Evolutionary conservation across 2,329 filamentous ascomycete genomes (phyloP).

Genomic region (Zasmidium citrigriseum): DNA sequence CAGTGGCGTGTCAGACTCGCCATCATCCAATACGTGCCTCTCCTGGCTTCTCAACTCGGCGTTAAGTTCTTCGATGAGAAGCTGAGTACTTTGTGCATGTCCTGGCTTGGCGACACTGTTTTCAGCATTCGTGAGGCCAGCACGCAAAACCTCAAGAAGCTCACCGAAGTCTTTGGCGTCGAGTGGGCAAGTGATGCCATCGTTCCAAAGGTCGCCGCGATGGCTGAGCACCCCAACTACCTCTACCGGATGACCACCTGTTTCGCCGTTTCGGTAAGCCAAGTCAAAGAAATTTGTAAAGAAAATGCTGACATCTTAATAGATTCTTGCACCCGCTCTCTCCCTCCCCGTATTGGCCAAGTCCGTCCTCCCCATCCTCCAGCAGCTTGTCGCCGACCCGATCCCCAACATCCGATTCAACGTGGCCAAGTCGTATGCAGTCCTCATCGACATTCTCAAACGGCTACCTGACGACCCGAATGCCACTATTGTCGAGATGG

Average conservation of each 20-base stretch:
- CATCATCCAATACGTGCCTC: slow-evolving; percentile 98
- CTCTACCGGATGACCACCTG: slow-evolving; percentile 99
- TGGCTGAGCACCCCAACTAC: slow-evolving; percentile 98
- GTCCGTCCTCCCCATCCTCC: slow-evolving; percentile 92
- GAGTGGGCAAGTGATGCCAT: slow-evolving; percentile 97
- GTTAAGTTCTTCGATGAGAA: slow-evolving; percentile 99
- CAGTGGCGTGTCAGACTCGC: slow-evolving; percentile 97
- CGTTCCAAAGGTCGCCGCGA: slow-evolving; percentile 96
- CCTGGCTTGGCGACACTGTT: slow-evolving; percentile 96
- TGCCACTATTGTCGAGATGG: slow-evolving; percentile 73
- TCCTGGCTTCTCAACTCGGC: slow-evolving; percentile 91
- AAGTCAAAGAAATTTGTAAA: neutral
- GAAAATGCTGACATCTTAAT: slow-evolving; percentile 16
- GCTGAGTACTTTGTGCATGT: slow-evolving; percentile 93
- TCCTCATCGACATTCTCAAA: slow-evolving; percentile 88
- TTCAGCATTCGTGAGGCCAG: slow-evolving; percentile 98
- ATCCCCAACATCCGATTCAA: slow-evolving; percentile 99
- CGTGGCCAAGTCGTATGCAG: slow-evolving; percentile 94
- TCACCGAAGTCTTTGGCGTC: slow-evolving; percentile 97
- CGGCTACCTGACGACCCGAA: slow-evolving; percentile 79
- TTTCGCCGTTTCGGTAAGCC: slow-evolving; percentile 92
- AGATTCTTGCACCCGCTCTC: slow-evolving; percentile 93
- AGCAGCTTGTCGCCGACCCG: slow-evolving; percentile 88
- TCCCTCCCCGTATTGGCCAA: slow-evolving; percentile 90
- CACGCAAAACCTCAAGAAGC: slow-evolving; percentile 95